phyloP scores from a whole-genome alignment of 768 basidiomycete genomes.

The Solioccasus polychromus region DNA sequence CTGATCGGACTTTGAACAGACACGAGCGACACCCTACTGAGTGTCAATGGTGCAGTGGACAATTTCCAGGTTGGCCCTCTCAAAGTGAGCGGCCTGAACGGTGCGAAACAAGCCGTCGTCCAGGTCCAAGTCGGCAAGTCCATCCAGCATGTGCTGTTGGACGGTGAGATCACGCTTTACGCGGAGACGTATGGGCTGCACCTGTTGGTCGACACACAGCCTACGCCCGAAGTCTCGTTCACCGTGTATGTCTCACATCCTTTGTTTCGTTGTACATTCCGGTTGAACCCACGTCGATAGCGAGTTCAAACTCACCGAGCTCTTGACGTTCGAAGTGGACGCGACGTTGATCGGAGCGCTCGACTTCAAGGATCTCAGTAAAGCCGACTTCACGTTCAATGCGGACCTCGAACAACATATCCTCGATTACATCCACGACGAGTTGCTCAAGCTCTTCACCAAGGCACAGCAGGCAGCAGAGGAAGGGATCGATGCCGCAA shows the following conservation, averaged over 20 bases:
- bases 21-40: background rate
- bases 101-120: background rate
- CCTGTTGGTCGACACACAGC: conserved; percentile 4
- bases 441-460: background rate
- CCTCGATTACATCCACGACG: conserved; percentile 7
- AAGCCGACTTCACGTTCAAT: conserved; percentile 2
- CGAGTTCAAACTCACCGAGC: conserved; percentile 5
- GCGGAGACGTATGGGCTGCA: background rate
- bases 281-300: background rate
- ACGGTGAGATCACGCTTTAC: conserved; percentile 5
- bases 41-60: conserved; percentile 1
- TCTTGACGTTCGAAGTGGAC: conserved; percentile 2
- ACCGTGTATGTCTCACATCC: background rate
- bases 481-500: conserved; percentile 1
- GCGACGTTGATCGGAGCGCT: conserved; percentile 7
- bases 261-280: background rate
- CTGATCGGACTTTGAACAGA: background rate
- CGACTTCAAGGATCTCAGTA: conserved; percentile 5
- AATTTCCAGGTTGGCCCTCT: conserved; percentile 7
- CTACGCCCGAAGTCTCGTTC: conserved; percentile 4
- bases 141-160: conserved; percentile 2
- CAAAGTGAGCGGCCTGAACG: conserved; percentile 1
- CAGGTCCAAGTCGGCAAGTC: conserved; percentile 5
- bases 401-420: conserved; percentile 8
- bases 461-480: background rate